Percentiles rank a stretch among this genome's conserved stretches.
These are phyloP conservation scores for Calonectria fujianensis DNA, from an alignment of 2,329 filamentous ascomycete genomes.

Conservation along the genomic window DNA sequence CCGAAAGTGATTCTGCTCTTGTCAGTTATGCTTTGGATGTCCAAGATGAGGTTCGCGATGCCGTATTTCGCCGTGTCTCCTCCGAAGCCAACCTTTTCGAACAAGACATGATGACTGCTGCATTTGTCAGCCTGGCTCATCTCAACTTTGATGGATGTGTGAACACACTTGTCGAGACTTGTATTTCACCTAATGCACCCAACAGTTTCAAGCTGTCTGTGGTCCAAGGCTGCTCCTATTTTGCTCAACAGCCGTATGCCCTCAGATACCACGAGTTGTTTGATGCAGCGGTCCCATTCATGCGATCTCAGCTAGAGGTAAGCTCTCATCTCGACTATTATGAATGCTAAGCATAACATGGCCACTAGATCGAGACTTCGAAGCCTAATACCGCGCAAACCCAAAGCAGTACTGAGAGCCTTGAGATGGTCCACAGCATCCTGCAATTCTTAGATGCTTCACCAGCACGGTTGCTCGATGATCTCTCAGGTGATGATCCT, in stretches of 20 bases:
- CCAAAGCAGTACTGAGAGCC: constrained; percentile 40
- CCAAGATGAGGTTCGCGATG: constrained; percentile 80
- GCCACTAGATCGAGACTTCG: constrained; percentile 44
- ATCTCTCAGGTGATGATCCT: constrained; percentile 52
- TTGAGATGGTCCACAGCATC: constrained; percentile 63
- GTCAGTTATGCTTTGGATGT: constrained; percentile 82
- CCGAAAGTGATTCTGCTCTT: constrained; percentile 77
- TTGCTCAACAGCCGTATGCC: constrained; percentile 72
- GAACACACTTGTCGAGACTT: constrained; percentile 73
- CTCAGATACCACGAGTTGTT: constrained; percentile 74
- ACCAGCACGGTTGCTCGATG: constrained; percentile 60
- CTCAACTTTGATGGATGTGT: constrained; percentile 76
- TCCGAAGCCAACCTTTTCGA: constrained; percentile 73
- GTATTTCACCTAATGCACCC: constrained; percentile 74
- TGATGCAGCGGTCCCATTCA: constrained; percentile 72
- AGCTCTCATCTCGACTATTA: constrained; percentile 38
- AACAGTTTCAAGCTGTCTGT: constrained; percentile 77
- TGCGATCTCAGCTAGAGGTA: constrained; percentile 75
- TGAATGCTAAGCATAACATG: constrained; percentile 25
- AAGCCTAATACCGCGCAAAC: constrained; percentile 38
- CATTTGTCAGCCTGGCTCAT: constrained; percentile 79
- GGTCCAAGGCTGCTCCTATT: constrained; percentile 78
- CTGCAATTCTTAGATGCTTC: constrained; percentile 75
- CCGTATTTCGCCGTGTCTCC: constrained; percentile 75
- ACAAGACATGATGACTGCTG: constrained; percentile 78